These are phyloP conservation scores for Blumeria hordei DNA, from an alignment of 2,329 filamentous ascomycete genomes.

Conservation along the genomic window DNA sequence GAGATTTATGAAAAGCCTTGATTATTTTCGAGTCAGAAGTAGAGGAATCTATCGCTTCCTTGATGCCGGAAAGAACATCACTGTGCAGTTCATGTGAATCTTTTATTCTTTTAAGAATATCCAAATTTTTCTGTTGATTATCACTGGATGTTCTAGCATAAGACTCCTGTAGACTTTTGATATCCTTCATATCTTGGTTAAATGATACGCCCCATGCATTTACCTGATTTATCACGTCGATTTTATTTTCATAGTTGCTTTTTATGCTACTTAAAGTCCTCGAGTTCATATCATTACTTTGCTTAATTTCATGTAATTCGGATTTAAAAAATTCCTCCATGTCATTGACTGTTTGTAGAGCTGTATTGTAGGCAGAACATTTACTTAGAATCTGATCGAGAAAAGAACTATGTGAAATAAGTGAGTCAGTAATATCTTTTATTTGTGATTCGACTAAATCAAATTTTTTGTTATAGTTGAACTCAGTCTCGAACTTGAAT, in stretches of 20 bases:
- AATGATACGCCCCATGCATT: background rate
- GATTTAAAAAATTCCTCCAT: background rate
- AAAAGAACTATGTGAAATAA: conserved; percentile 1
- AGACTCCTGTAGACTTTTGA: conserved; percentile 2
- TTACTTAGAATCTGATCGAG: conserved; percentile 1
- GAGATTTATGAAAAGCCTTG: too few species aligned
- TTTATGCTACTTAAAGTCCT: background rate
- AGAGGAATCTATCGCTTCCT: too few species aligned
- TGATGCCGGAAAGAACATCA: too few species aligned
- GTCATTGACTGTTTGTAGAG: conserved; percentile 4
- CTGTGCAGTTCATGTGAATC: background rate
- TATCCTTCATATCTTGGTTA: conserved; percentile 3
- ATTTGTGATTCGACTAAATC: background rate
- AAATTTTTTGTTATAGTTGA: background rate
- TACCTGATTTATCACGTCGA: background rate
- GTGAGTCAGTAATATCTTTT: background rate
- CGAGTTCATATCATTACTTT: background rate
- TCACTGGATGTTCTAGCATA: background rate
- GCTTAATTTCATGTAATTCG: conserved; percentile 1
- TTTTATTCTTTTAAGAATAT: background rate
- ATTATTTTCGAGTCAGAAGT: too few species aligned
- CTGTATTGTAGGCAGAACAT: background rate
- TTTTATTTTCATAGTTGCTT: background rate
- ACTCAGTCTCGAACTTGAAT: background rate
- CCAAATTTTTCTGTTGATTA: background rate